These are phyloP conservation scores for Diplotaxis tenuifolia DNA, from an alignment of 345 rosid species.

Conservation along the genomic window DNA sequence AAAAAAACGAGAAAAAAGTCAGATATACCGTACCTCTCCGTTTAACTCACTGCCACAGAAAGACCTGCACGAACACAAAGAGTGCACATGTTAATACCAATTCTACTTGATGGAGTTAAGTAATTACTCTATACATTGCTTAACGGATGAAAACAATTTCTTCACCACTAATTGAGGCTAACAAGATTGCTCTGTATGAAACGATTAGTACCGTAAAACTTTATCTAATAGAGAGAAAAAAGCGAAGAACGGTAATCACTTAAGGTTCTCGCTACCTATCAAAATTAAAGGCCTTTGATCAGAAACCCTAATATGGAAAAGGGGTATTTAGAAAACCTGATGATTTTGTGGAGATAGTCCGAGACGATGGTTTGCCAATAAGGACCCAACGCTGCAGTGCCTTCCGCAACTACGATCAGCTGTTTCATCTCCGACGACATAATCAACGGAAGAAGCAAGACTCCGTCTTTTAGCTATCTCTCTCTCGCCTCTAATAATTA, in stretches of 20 bases:
- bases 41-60: conserved; percentile 59
- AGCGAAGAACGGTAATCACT: not conserved
- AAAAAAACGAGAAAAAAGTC: conserved; percentile 6
- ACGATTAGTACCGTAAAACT: too few relatives aligned
- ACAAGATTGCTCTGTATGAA: not conserved
- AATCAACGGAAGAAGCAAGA: not conserved
- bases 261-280: not conserved
- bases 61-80: conserved; percentile 50
- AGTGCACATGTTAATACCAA: not conserved
- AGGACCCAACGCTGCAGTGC: conserved; percentile 90
- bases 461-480: not conserved
- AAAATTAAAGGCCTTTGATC: not conserved
- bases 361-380: conserved; percentile 69
- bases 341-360: conserved; percentile 87
- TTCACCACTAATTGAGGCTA: not conserved
- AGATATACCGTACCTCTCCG: conserved; percentile 62
- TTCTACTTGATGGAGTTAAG: not conserved
- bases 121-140: too few relatives aligned
- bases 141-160: not conserved
- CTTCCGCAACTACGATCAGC: conserved; percentile 87
- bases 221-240: too few relatives aligned
- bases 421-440: conserved; percentile 66
- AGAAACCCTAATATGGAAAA: conserved; percentile 33
- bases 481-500: not conserved
- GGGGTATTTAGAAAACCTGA: conserved; percentile 49